phyloP scores from a whole-genome alignment of 2,329 filamentous ascomycete species.

The Phaeosphaeriaceae sp. region DNA sequence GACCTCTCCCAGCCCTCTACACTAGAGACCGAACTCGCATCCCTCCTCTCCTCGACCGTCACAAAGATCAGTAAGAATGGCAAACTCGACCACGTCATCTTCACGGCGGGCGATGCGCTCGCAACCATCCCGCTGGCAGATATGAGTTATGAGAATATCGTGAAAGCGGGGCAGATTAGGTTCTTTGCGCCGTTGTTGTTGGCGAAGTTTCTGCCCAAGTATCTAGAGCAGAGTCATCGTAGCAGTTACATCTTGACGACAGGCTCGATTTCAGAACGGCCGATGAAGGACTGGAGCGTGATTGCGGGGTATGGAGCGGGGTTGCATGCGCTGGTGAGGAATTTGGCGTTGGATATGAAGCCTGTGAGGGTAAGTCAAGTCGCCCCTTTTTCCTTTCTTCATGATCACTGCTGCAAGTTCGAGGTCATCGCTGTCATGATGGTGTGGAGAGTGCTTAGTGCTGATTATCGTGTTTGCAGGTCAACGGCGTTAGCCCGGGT shows the following conservation, averaged over 20 bases:
- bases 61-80: constrained; percentile 26
- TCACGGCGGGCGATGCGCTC: constrained; percentile 62
- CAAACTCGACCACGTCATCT: constrained; percentile 63
- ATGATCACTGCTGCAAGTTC: too few relatives aligned
- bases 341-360: constrained; percentile 67
- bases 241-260: constrained; percentile 65
- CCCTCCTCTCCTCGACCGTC: constrained; percentile 52
- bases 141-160: constrained; percentile 50
- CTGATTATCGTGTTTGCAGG: background rate
- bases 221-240: constrained; percentile 51
- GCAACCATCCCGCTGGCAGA: constrained; percentile 51
- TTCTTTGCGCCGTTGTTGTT: constrained; percentile 60
- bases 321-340: constrained; percentile 60
- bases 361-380: constrained; percentile 61
- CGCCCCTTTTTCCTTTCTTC: too few relatives aligned
- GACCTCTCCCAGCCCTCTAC: constrained; percentile 56
- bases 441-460: background rate
- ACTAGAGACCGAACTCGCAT: constrained; percentile 57
- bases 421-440: too few relatives aligned
- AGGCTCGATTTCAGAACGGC: constrained; percentile 60
- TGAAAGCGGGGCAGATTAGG: constrained; percentile 57
- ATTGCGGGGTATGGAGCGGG: constrained; percentile 59
- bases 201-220: constrained; percentile 57
- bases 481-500: constrained; percentile 66
- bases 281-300: constrained; percentile 60